These are phyloP conservation scores for Cylindrotheca closterium DNA, from an alignment of 108 stramenopile species.

Conservation along the genomic window DNA sequence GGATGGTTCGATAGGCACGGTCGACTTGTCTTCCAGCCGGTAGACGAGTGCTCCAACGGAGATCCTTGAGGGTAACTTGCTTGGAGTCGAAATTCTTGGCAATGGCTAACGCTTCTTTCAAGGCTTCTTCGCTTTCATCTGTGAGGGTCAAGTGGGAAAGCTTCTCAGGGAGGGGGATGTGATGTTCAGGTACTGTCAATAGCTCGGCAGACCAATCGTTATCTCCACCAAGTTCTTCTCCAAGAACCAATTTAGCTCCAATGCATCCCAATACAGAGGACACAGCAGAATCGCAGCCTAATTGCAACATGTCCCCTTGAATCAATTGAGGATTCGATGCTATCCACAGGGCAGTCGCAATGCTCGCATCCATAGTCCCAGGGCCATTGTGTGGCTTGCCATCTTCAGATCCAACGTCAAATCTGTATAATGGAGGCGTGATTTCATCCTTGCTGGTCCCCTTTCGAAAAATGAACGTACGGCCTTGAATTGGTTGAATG, in stretches of 20 bases:
- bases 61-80: conserved; percentile 19
- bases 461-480: conserved; percentile 40
- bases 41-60: conserved; percentile 28
- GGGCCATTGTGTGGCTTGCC: conserved; percentile 18
- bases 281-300: conserved; percentile 27
- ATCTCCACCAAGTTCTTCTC: background rate
- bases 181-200: conserved; percentile 18
- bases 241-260: conserved; percentile 26
- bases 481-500: conserved; percentile 17
- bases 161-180: conserved; percentile 15
- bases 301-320: conserved; percentile 38
- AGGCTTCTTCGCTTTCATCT: conserved; percentile 12
- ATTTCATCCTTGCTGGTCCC: conserved; percentile 40
- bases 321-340: conserved; percentile 39
- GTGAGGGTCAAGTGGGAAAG: conserved; percentile 36
- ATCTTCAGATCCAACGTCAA: conserved; percentile 8
- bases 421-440: conserved; percentile 28
- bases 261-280: conserved; percentile 31
- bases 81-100: conserved; percentile 13
- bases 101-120: conserved; percentile 15
- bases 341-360: conserved; percentile 35
- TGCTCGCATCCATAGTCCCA: conserved; percentile 25
- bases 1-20: conserved; percentile 25
- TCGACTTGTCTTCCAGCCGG: conserved; percentile 7
- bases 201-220: conserved; percentile 13